Base-by-base conservation (phyloP, 306 rosid species). In the Vigna angularis region DNA sequence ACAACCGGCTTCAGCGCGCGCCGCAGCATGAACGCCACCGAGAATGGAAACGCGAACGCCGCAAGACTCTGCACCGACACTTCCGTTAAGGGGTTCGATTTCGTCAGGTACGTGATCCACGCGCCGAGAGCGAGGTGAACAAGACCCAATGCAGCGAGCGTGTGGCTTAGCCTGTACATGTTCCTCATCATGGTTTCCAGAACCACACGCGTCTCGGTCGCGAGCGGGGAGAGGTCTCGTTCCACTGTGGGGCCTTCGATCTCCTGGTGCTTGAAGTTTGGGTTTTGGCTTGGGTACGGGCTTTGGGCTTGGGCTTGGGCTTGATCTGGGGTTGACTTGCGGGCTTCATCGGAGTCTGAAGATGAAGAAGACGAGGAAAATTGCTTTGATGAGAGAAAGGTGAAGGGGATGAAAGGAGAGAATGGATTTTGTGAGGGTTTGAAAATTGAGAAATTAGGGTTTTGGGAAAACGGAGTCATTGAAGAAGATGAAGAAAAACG, bases 181-280 rank as follows among this genome's bases (percentile, higher is more conserved):
- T 32, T 88, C 92, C 81, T 91, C 86, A 91, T 86, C 91, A 83
- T 77, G 7, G 2, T 34, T 61, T 91, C 93, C 0, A 89, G 81
- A 16, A 88, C 89, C 16, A 83, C 74, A 26, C 98, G 78, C 3
- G 90, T 95, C 74, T 95, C 98, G 12, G 80, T 83, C 4, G 89
- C 98, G 42, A 95, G 52, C 1, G 90, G 34, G 0, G 97, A 92
- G 1, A 82, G 80, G 56, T 95, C 97, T 1, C 97, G 81, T 70
- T 92, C 98, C n/a, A 95, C 98, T 0, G 98, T 95, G 0, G 98
- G 98, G 0, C 96, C 98, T 73, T 95, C 98, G 17, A 95, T 95
- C 30, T 95, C 98, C 69, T 92, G 98, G 84, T 93, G 98, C 87
- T 91, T 90, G 84, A 94, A 92, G 13, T 86, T 49, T 0, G 88